A percentile compares a stretch with the other conserved stretches of the same genome.
Conservation (phyloP, 78 protist species). For the Abeoforma whisleri region DNA sequence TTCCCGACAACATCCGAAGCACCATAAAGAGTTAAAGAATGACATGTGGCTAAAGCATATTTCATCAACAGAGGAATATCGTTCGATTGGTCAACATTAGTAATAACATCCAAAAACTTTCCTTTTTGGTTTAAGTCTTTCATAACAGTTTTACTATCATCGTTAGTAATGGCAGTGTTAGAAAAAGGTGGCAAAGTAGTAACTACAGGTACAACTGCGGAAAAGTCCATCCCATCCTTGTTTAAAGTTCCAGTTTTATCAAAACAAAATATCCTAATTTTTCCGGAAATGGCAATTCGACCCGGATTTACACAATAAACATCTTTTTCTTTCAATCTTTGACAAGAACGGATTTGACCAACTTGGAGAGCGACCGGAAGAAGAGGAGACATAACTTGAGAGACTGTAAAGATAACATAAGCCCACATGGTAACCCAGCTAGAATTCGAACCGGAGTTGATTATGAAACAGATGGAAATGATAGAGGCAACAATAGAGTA, state of each 20-base stretch:
- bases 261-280: slow-evolving; percentile 62
- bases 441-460: background rate
- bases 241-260: slow-evolving; percentile 90
- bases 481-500: background rate
- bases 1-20: slow-evolving; percentile 59
- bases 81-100: background rate
- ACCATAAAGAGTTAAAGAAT: background rate
- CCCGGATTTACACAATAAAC: slow-evolving; percentile 65
- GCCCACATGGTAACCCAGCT: slow-evolving; percentile 47
- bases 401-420: slow-evolving; percentile 65
- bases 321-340: slow-evolving; percentile 39
- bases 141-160: no score
- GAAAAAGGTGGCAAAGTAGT: no score
- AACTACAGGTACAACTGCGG: slow-evolving; percentile 42
- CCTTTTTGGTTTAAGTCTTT: no score
- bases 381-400: slow-evolving; percentile 62
- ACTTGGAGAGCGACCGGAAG: slow-evolving; percentile 75
- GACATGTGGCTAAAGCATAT: background rate
- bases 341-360: slow-evolving; percentile 57
- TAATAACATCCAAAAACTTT: no score
- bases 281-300: slow-evolving; percentile 59
- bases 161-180: no score
- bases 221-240: slow-evolving; percentile 72
- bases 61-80: background rate
- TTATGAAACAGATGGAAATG: background rate